Evolutionary conservation across 108 stramenopile genomes (phyloP), one percentile per base, ranked within the genome.

Genomic region (Pseudonitzschia delicatissima): DNA sequence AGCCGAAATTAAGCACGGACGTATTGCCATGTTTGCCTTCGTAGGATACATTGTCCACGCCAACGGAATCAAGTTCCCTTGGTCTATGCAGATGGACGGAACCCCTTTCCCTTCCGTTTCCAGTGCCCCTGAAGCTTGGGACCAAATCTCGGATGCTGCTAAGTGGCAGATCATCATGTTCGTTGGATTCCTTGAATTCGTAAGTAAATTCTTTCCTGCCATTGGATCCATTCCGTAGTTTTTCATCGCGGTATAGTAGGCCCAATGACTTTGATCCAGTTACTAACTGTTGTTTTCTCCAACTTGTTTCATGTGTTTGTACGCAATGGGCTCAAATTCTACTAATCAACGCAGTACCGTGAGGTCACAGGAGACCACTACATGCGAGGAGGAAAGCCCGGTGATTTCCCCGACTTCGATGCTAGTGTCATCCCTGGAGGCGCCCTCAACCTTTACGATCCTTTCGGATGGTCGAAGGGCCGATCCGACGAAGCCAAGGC

Each of bases 91-190:
- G 35, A 21, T 82, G 47, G 78, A 78, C 29, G 86, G 86, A 51
- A 79, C 79, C 44, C 78, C 86, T 45, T 87, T 87, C 73, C 83
- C 82, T 31, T 66, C 73, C 26, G 72, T 60, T 34, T 34, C 62
- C 23, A 78, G 59, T 35, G 79, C 87, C 39, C 87, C 84, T 13
- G 85, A 90, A 60, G 82, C 83, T 42, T 91, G 90, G 90, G 90
- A 85, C 69, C 79, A 85, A 17, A 73, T 91, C 17, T 75, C 85
- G n/a, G 85, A 81, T 63, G 74, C 78, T 13, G 82, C 87, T 68
- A 91, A 86, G 83, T 87, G 85, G 80, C 90, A 91, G 76, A 91
- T 91, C 79, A 80, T 91, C 68, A 74, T 78, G 37, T 87, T 91
- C 73, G 65, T 91, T 59, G 90, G 90, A 34, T 87, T 91, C 79